Evolutionary conservation across 768 basidiomycete genomes (phyloP).

Genomic region (Podaxis sp.): DNA sequence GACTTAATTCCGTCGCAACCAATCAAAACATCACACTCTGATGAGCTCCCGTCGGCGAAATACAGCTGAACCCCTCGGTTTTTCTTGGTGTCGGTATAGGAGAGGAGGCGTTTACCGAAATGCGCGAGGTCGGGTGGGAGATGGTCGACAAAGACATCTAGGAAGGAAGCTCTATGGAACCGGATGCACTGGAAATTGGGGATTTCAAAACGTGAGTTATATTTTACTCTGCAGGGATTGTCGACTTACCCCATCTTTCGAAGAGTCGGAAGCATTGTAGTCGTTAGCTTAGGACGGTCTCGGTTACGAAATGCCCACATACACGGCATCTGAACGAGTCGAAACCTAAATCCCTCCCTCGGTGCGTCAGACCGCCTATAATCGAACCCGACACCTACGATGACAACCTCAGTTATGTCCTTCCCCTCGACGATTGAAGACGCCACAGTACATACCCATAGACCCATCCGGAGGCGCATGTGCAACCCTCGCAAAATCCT

Average conservation of each 20-base stretch:
- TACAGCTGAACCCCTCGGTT: conserved; percentile 20
- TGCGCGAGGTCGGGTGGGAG: conserved; percentile 39
- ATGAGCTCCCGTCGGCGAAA: conserved; percentile 28
- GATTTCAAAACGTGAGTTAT: conserved; percentile 18
- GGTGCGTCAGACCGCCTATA: conserved; percentile 43
- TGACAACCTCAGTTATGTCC: neutral
- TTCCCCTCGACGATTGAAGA: neutral
- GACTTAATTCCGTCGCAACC: conserved; percentile 26
- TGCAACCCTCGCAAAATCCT: conserved; percentile 31
- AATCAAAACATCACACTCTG: conserved; percentile 34
- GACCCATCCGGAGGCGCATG: conserved; percentile 33
- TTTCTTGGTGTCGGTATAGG: conserved; percentile 30
- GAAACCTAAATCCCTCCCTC: conserved; percentile 20
- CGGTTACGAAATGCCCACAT: neutral
- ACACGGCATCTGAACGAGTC: conserved; percentile 40
- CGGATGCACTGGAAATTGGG: neutral
- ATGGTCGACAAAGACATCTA: conserved; percentile 44
- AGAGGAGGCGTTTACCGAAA: conserved; percentile 50
- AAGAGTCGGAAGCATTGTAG: conserved; percentile 14
- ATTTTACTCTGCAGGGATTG: conserved; percentile 18
- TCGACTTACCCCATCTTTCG: conserved; percentile 33
- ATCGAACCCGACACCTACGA: conserved; percentile 43
- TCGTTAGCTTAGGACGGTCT: conserved; percentile 18
- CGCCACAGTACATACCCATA: conserved; percentile 24
- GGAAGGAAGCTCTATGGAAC: conserved; percentile 63